Evolutionary conservation across 495 filamentous ascomycete genomes (phyloP).

Genomic region (Saxophila tyrrhenica): DNA sequence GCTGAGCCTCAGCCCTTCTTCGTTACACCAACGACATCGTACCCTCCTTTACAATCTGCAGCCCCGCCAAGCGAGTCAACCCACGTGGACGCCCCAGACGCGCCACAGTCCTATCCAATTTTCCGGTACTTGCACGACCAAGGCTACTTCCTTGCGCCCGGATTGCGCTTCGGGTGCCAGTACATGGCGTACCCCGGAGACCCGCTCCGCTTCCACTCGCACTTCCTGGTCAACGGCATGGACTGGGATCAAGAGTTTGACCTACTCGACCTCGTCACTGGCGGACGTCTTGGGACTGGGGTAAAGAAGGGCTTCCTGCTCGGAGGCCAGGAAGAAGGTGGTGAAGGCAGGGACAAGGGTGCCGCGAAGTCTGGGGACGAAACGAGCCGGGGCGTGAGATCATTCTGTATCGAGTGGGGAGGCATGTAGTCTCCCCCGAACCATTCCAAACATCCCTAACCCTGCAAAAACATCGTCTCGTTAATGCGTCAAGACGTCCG

Average conservation of each 20-base stretch:
- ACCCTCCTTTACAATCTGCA: conserved; percentile 36
- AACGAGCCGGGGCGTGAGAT: conserved; percentile 37
- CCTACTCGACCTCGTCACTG: conserved; percentile 70
- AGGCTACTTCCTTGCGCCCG: conserved; percentile 81
- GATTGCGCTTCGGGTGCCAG: conserved; percentile 86
- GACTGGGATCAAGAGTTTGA: conserved; percentile 81
- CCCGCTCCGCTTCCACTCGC: conserved; percentile 84
- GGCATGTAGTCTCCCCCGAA: conserved; percentile 64
- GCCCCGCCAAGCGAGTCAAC: conserved; percentile 18
- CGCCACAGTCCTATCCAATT: conserved; percentile 47
- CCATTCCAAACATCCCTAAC: too few species aligned
- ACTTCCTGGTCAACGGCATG: conserved; percentile 68
- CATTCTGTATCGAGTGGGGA: conserved; percentile 75
- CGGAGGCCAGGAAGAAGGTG: conserved; percentile 44
- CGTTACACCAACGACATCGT: conserved; percentile 52
- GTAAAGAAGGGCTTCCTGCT: conserved; percentile 93
- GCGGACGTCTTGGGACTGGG: conserved; percentile 77
- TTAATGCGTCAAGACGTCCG: background rate
- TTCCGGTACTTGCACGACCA: conserved; percentile 64
- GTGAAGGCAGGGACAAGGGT: conserved; percentile 11
- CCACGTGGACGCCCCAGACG: conserved; percentile 29
- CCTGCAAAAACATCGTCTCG: background rate
- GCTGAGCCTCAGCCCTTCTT: conserved; percentile 25
- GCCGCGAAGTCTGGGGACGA: conserved; percentile 22
- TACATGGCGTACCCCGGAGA: conserved; percentile 93